A percentile compares a stretch with the other conserved stretches of the same genome.
Evolutionary conservation across 305 asterid genomes (phyloP).

Genomic region (Coffea humblotiana): DNA sequence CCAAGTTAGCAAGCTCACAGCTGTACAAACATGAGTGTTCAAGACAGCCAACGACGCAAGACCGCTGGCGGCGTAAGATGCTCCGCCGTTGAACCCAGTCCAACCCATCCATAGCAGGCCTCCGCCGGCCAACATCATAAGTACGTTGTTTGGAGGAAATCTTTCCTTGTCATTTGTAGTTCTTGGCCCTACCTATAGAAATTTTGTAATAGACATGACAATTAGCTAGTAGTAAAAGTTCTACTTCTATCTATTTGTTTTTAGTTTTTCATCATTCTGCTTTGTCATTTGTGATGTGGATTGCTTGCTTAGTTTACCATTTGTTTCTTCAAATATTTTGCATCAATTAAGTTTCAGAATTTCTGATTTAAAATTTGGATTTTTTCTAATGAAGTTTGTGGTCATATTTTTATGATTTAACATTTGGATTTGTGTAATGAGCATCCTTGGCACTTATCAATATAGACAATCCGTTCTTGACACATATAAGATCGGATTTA

Average conservation of each 20-base stretch:
- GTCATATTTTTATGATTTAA: too few relatives aligned
- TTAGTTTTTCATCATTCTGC: neutral
- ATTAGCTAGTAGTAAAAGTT: neutral
- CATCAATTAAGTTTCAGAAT: too few relatives aligned
- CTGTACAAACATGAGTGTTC: constrained; percentile 42
- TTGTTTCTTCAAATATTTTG: neutral
- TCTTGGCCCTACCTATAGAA: constrained; percentile 38
- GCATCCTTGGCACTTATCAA: too few relatives aligned
- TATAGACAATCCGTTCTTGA: too few relatives aligned
- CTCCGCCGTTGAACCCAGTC: constrained; percentile 48
- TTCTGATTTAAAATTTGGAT: too few relatives aligned
- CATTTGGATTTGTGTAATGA: too few relatives aligned
- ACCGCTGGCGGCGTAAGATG: constrained; percentile 29
- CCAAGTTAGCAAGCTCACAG: constrained; percentile 41
- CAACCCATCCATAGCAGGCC: constrained; percentile 49
- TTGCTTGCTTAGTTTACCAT: neutral
- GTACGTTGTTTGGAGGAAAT: constrained; percentile 39
- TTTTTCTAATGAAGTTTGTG: too few relatives aligned
- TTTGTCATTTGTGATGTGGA: neutral
- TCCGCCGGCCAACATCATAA: constrained; percentile 39
- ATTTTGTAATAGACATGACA: too few relatives aligned
- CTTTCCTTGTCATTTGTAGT: constrained; percentile 29
- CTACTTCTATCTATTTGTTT: too few relatives aligned
- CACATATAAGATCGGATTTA: too few relatives aligned
- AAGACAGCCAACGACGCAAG: constrained; percentile 30